A percentile compares a stretch with the other conserved stretches of the same genome.
These are phyloP conservation scores for Sclerotinia borealis DNA, from an alignment of 2,329 filamentous ascomycete species.

Conservation along the genomic window DNA sequence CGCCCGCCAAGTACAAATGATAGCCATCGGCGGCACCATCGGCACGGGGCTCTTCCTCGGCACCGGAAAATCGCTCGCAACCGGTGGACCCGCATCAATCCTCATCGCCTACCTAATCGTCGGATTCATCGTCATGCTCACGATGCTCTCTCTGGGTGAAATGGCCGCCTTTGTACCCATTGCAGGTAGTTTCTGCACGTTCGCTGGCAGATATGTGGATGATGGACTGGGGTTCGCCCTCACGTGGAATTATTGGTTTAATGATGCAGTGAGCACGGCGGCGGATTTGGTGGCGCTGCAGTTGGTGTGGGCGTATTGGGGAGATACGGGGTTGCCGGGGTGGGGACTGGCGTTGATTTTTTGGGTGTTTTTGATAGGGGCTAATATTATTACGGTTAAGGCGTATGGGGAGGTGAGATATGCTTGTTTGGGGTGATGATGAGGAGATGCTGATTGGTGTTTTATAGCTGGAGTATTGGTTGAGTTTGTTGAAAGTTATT, in stretches of 20 bases:
- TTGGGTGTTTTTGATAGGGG: conserved; percentile 46
- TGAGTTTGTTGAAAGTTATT: conserved; percentile 48
- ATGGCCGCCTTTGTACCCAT: conserved; percentile 54
- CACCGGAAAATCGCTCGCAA: conserved; percentile 53
- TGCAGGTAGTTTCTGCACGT: conserved; percentile 49
- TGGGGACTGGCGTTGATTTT: conserved; percentile 59
- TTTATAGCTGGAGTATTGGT: conserved; percentile 46
- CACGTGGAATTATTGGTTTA: conserved; percentile 59
- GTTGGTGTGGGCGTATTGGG: conserved; percentile 55
- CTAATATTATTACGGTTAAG: conserved; percentile 47
- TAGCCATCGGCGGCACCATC: conserved; percentile 55
- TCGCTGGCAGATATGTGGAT: conserved; percentile 48
- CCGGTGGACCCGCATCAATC: conserved; percentile 53
- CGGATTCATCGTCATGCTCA: conserved; percentile 51
- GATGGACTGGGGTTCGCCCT: conserved; percentile 49
- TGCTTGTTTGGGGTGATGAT: background rate
- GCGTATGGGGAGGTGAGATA: conserved; percentile 46
- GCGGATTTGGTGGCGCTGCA: conserved; percentile 55
- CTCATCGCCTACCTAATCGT: conserved; percentile 52
- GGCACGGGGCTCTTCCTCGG: conserved; percentile 58
- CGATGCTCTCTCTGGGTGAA: conserved; percentile 53
- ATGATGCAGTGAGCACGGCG: conserved; percentile 55
- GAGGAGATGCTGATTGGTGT: background rate
- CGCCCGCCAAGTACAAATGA: conserved; percentile 61
- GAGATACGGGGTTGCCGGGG: conserved; percentile 51